phyloP scores from a whole-genome alignment of 2,329 filamentous ascomycete genomes.

The Graphilbum fragrans region DNA sequence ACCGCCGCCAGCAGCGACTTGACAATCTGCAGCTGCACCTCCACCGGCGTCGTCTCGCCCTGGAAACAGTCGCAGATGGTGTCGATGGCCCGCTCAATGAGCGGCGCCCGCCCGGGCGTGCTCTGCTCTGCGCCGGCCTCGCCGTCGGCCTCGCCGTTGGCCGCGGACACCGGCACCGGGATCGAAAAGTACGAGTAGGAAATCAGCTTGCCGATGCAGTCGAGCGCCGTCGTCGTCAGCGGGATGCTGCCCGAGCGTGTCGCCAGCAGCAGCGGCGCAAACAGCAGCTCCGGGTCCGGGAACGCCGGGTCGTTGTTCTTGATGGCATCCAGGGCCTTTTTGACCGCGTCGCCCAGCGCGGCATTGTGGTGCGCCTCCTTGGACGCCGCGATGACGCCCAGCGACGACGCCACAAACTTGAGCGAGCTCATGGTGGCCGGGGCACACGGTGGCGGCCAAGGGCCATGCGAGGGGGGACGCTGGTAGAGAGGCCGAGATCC shows the following conservation, averaged over 20 bases:
- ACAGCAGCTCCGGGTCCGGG: conserved; percentile 84
- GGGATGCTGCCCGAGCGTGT: conserved; percentile 77
- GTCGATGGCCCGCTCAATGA: conserved; percentile 96
- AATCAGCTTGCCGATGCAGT: conserved; percentile 97
- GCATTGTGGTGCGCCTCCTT: conserved; percentile 85
- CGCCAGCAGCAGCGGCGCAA: conserved; percentile 80
- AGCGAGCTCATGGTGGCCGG: conserved; percentile 72
- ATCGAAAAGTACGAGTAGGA: conserved; percentile 95
- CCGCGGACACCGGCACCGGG: conserved; percentile 37
- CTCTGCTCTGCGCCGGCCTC: conserved; percentile 13
- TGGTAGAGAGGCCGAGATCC: not conserved
- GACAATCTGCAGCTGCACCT: conserved; percentile 95
- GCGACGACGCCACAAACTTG: conserved; percentile 86
- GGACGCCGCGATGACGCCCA: conserved; percentile 83
- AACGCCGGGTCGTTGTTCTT: conserved; percentile 70
- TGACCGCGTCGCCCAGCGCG: conserved; percentile 68
- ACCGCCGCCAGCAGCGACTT: conserved; percentile 93
- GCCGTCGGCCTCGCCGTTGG: conserved; percentile 15
- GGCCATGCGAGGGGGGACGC: conserved; percentile 29
- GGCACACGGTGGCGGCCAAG: conserved; percentile 22
- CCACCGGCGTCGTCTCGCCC: conserved; percentile 81
- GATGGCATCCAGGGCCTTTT: conserved; percentile 73
- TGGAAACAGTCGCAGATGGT: conserved; percentile 99
- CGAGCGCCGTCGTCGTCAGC: conserved; percentile 79
- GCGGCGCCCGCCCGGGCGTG: conserved; percentile 38